Percentiles rank a stretch among this genome's conserved stretches.
phyloP scores from a whole-genome alignment of 768 basidiomycete genomes.

The Pholiota microspora region DNA sequence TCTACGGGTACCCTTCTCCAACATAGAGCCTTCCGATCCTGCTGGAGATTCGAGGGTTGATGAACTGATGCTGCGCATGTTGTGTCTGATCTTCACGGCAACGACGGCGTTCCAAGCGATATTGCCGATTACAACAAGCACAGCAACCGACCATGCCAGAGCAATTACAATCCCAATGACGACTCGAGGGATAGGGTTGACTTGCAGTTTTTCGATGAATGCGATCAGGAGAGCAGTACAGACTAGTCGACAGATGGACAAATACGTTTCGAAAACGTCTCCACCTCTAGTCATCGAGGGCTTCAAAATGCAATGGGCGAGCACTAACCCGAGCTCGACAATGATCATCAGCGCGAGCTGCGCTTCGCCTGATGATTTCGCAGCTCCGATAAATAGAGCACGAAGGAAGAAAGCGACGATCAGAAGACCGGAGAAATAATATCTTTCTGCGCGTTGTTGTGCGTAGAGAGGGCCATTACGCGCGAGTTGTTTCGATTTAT shows the following conservation, averaged over 20 bases:
- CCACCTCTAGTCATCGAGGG: conserved; percentile 70
- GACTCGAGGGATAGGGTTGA: conserved; percentile 77
- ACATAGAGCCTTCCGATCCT: conserved; percentile 31
- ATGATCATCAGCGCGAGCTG: conserved; percentile 70
- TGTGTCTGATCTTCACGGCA: conserved; percentile 26
- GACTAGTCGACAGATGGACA: conserved; percentile 66
- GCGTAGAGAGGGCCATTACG: conserved; percentile 61
- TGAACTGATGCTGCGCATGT: neutral
- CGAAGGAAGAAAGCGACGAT: conserved; percentile 61
- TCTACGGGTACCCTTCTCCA: conserved; percentile 34
- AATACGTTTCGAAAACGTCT: conserved; percentile 65
- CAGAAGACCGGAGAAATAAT: conserved; percentile 62
- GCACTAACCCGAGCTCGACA: conserved; percentile 61
- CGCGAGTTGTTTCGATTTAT: conserved; percentile 30
- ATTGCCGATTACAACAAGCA: conserved; percentile 70
- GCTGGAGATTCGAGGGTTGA: conserved; percentile 15
- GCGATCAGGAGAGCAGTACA: conserved; percentile 73
- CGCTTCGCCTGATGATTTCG: conserved; percentile 54
- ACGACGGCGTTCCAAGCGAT: conserved; percentile 50
- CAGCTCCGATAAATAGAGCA: conserved; percentile 71
- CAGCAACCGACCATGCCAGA: conserved; percentile 68
- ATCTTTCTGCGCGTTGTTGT: conserved; percentile 64
- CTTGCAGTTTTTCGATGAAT: conserved; percentile 63
- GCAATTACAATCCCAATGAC: conserved; percentile 76
- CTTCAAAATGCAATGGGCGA: conserved; percentile 48